phyloP scores from a whole-genome alignment of 2,329 filamentous ascomycete genomes.

The Verticillium klebahnii region DNA sequence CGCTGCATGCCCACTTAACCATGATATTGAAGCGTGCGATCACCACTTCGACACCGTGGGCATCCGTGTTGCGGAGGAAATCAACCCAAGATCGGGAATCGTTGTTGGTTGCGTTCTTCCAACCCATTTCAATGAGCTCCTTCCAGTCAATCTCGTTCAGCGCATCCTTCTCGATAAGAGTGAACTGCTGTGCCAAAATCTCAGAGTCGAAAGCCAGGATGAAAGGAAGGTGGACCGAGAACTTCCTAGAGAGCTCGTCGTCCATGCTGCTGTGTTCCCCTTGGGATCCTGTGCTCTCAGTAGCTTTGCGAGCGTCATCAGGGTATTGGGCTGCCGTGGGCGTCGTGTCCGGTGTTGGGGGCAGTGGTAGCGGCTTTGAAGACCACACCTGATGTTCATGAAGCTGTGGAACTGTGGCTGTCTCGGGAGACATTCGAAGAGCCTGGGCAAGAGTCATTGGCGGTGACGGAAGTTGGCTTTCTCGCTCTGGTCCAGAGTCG shows the following conservation, averaged over 20 bases:
- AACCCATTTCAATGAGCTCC: conserved; percentile 77
- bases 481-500: conserved; percentile 7
- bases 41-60: conserved; percentile 74
- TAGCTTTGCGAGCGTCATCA: conserved; percentile 23
- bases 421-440: conserved; percentile 36
- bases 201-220: conserved; percentile 78
- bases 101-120: conserved; percentile 65
- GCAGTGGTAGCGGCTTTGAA: conserved; percentile 34
- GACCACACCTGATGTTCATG: conserved; percentile 37
- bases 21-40: conserved; percentile 85
- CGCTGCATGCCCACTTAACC: conserved; percentile 81
- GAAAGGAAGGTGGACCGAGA: conserved; percentile 67
- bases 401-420: conserved; percentile 28
- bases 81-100: conserved; percentile 75
- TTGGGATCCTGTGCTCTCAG: conserved; percentile 26
- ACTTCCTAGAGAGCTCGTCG: conserved; percentile 29
- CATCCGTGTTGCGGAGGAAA: conserved; percentile 68
- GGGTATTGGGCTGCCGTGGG: conserved; percentile 35
- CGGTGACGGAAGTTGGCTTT: conserved; percentile 29
- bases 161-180: conserved; percentile 80
- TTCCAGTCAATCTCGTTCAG: conserved; percentile 86
- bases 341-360: conserved; percentile 45
- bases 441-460: conserved; percentile 45
- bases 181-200: conserved; percentile 76
- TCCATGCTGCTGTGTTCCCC: conserved; percentile 26